phyloP scores from a whole-genome alignment of 176 grass and related monocot species.

The Rhynchospora pubera region DNA sequence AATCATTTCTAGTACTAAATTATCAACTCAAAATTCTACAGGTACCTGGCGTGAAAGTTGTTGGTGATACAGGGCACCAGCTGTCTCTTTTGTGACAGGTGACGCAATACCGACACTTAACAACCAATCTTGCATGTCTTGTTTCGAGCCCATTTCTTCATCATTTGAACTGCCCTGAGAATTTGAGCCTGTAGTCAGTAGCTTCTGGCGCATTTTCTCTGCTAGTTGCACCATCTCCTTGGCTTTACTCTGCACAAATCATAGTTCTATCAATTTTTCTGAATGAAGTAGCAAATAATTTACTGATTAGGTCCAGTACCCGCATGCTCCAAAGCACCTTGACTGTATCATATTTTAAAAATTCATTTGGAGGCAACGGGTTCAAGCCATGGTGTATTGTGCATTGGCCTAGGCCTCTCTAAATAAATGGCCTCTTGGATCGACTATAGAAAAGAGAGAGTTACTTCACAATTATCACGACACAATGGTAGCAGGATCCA shows the following conservation, averaged over 20 bases:
- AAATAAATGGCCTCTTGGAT: too few species aligned
- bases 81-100: slow-evolving; percentile 95
- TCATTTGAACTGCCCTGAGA: slow-evolving; percentile 58
- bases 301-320: background rate
- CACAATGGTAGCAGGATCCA: background rate
- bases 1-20: background rate
- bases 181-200: slow-evolving; percentile 48
- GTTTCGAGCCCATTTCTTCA: slow-evolving; percentile 92
- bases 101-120: slow-evolving; percentile 85
- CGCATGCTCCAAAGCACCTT: background rate
- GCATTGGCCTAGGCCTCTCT: too few species aligned
- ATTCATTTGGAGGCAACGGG: too few species aligned
- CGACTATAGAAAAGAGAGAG: background rate
- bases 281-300: background rate
- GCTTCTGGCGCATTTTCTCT: slow-evolving; percentile 89
- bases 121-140: slow-evolving; percentile 99
- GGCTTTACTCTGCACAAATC: slow-evolving; percentile 65
- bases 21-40: background rate
- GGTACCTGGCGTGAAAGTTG: slow-evolving; percentile 80
- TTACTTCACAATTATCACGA: background rate
- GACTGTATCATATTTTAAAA: background rate
- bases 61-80: slow-evolving; percentile 94
- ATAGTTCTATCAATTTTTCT: slow-evolving; percentile 4
- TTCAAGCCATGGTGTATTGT: too few species aligned
- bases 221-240: slow-evolving; percentile 99